Conservation (phyloP, 306 rosid species). For the Sphenostylis stenocarpa region DNA sequence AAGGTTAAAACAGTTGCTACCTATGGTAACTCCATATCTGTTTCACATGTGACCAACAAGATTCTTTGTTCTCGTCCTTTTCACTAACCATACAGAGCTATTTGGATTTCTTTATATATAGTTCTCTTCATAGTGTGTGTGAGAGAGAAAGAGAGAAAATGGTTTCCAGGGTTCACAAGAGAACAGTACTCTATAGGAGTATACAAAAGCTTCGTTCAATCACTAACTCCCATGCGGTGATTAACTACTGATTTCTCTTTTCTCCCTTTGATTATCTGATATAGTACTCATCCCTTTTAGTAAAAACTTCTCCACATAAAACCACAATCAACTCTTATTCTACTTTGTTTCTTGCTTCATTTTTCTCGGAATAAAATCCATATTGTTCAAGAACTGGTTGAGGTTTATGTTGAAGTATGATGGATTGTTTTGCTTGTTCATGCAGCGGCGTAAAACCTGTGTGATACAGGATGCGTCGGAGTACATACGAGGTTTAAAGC, state of each 20-base stretch:
- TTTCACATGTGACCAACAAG: constrained; percentile 42
- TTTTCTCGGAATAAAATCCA: not conserved
- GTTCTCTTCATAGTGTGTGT: not conserved
- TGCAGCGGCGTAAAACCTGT: constrained; percentile 39
- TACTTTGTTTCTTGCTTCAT: not conserved
- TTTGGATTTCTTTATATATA: constrained; percentile 17
- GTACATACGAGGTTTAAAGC: constrained; percentile 42
- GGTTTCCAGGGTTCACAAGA: constrained; percentile 54
- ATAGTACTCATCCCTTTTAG: not conserved
- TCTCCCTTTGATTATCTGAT: not conserved
- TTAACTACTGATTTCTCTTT: not conserved
- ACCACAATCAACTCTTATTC: not conserved
- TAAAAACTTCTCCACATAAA: not conserved
- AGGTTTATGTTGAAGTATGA: not conserved
- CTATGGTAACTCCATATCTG: constrained; percentile 38
- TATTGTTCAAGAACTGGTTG: not conserved
- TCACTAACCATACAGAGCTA: not conserved
- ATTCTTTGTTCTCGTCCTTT: constrained; percentile 36
- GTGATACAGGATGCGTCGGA: constrained; percentile 39
- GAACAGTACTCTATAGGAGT: constrained; percentile 34
- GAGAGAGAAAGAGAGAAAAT: constrained; percentile 24
- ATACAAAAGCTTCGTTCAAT: constrained; percentile 49
- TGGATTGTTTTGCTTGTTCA: not conserved
- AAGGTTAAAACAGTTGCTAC: constrained; percentile 25
- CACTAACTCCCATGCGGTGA: constrained; percentile 51